Percentiles rank a stretch among this genome's conserved stretches.
phyloP scores from a whole-genome alignment of 164 flowering plant genomes.

The Sextonia rubra region DNA sequence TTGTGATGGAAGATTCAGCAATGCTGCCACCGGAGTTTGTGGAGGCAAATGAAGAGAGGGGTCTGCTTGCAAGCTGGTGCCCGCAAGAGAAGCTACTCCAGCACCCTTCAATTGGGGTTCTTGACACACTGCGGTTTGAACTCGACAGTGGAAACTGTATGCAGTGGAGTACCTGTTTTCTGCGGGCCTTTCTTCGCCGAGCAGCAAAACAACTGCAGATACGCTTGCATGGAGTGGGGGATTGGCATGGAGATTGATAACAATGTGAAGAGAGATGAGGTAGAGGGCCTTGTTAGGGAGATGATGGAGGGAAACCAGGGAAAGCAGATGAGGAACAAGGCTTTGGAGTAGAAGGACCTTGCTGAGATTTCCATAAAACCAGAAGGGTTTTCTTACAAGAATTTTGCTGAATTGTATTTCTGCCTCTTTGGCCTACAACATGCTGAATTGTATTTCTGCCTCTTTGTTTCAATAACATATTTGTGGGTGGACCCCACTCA shows the following conservation, averaged over 20 bases:
- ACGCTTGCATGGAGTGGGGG: constrained; percentile 26
- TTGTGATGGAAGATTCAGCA: constrained; percentile 29
- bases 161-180: constrained; percentile 36
- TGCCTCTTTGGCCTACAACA: not conserved
- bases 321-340: constrained; percentile 23
- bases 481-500: too few species aligned
- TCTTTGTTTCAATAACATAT: too few species aligned
- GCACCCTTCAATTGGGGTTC: constrained; percentile 26
- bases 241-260: constrained; percentile 24
- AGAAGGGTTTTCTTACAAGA: constrained; percentile 32
- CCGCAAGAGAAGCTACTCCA: constrained; percentile 33
- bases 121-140: constrained; percentile 35
- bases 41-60: constrained; percentile 24
- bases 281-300: constrained; percentile 24
- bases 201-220: constrained; percentile 33
- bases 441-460: too few species aligned
- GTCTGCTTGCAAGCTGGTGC: constrained; percentile 40
- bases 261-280: constrained; percentile 30
- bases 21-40: constrained; percentile 27
- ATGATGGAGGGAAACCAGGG: constrained; percentile 37
- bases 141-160: constrained; percentile 22
- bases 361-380: constrained; percentile 24
- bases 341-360: constrained; percentile 27
- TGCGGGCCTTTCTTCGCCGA: constrained; percentile 62
- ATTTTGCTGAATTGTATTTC: constrained; percentile 10